A percentile compares a stretch with the other conserved stretches of the same genome.
Evolutionary conservation across 2,329 filamentous ascomycete genomes (phyloP).

Genomic region (Colletotrichum truncatum): DNA sequence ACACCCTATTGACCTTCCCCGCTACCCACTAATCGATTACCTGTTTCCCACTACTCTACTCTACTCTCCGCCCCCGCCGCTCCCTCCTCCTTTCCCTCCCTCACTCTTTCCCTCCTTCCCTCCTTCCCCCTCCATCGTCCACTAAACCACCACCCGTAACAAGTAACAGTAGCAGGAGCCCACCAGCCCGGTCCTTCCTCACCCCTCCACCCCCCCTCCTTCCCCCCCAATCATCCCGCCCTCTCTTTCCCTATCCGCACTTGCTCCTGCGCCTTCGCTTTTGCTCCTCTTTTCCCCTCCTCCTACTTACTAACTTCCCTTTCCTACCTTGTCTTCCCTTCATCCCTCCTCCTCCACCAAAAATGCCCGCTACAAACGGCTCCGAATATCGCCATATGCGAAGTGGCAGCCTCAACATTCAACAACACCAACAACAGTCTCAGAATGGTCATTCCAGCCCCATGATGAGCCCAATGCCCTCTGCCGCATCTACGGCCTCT

Average conservation of each 20-base stretch:
- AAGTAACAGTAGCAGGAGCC: background rate
- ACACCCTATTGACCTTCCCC: too few species aligned
- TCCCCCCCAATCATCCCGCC: background rate
- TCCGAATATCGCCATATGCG: constrained; percentile 66
- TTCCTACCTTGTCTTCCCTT: too few species aligned
- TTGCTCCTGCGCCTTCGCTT: background rate
- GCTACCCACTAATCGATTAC: too few species aligned
- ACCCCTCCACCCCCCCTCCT: background rate
- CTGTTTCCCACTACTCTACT: too few species aligned
- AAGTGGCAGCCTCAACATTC: constrained; percentile 65
- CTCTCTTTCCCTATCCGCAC: background rate
- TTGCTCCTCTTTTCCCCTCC: constrained; percentile 8
- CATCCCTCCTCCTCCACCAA: constrained; percentile 13
- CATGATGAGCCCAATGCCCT: constrained; percentile 45
- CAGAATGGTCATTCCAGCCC: constrained; percentile 40
- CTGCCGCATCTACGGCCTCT: constrained; percentile 32
- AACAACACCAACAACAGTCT: constrained; percentile 38
- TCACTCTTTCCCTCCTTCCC: too few species aligned
- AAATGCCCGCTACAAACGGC: constrained; percentile 44
- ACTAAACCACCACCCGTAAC: background rate
- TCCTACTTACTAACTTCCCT: background rate
- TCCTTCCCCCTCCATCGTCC: too few species aligned
- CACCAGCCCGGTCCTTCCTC: too few species aligned
- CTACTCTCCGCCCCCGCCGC: too few species aligned
- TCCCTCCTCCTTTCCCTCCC: too few species aligned